Conservation (phyloP, 768 basidiomycete genomes). For the Boletus barrowsii region DNA sequence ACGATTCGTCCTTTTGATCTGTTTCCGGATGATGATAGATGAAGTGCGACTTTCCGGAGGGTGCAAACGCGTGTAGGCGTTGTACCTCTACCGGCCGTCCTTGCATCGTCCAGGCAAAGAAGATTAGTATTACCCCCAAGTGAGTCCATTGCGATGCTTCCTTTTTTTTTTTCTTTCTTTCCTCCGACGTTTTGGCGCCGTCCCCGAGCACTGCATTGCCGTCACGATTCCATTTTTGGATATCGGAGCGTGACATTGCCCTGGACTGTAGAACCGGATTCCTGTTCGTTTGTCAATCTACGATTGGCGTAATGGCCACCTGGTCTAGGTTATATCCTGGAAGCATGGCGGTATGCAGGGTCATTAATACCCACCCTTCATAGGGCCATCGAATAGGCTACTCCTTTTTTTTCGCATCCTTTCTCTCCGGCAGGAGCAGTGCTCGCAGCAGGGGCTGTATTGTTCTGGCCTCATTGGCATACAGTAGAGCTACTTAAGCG, state of each 20-base stretch:
- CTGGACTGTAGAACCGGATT: slow-evolving; percentile 18
- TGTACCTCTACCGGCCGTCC: slow-evolving; percentile 70
- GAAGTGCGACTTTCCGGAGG: slow-evolving; percentile 79
- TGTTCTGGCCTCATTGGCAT: background rate
- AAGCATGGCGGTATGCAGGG: slow-evolving; percentile 6
- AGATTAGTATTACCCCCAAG: slow-evolving; percentile 78
- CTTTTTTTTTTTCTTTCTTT: background rate
- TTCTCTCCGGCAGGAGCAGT: slow-evolving; percentile 10
- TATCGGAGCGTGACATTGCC: slow-evolving; percentile 17
- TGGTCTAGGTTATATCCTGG: slow-evolving; percentile 14
- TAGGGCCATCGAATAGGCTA: background rate
- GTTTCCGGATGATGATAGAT: slow-evolving; percentile 46
- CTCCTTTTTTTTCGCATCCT: slow-evolving; percentile 4
- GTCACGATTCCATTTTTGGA: slow-evolving; percentile 24
- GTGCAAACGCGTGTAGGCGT: slow-evolving; percentile 73
- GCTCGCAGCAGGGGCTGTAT: slow-evolving; percentile 16
- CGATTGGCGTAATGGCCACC: slow-evolving; percentile 9
- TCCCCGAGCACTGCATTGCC: slow-evolving; percentile 25
- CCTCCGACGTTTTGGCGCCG: slow-evolving; percentile 1
- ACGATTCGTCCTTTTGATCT: slow-evolving; percentile 13
- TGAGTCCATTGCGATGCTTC: slow-evolving; percentile 43
- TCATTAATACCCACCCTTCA: background rate
- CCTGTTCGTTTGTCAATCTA: slow-evolving; percentile 11
- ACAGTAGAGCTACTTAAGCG: slow-evolving; percentile 22
- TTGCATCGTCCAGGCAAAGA: slow-evolving; percentile 82